phyloP scores from a whole-genome alignment of 257 asterid genomes.

The Solanum ossicruentum region DNA sequence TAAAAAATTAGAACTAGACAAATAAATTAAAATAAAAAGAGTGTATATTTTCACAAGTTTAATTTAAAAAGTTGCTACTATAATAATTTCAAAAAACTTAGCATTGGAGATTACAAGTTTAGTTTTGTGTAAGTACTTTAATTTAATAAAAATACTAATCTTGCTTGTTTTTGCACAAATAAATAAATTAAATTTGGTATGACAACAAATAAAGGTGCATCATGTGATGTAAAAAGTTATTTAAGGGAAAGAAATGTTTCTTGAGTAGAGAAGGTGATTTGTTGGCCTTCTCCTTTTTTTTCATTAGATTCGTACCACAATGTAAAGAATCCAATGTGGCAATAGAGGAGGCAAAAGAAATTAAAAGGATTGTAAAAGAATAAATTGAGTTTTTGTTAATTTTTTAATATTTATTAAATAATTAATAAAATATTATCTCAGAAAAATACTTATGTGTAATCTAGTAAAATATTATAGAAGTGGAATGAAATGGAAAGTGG shows the following conservation, averaged over 20 bases:
- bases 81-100: not conserved
- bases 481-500: not conserved
- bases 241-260: not conserved
- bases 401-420: no score
- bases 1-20: not conserved
- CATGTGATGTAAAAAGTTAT: not conserved
- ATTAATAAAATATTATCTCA: not conserved
- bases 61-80: no score
- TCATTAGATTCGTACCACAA: not conserved
- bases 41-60: not conserved
- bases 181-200: not conserved
- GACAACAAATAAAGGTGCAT: not conserved
- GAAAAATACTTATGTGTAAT: no score
- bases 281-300: not conserved
- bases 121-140: not conserved
- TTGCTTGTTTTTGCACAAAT: not conserved
- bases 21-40: not conserved
- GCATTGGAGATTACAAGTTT: not conserved
- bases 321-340: not conserved
- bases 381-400: no score
- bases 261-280: not conserved
- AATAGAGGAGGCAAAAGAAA: not conserved
- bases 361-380: not conserved
- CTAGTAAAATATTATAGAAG: no score
- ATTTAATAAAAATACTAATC: not conserved